A percentile compares a stretch with the other conserved stretches of the same genome.
Conservation (phyloP, 768 basidiomycete species). For the Mycena venus region DNA sequence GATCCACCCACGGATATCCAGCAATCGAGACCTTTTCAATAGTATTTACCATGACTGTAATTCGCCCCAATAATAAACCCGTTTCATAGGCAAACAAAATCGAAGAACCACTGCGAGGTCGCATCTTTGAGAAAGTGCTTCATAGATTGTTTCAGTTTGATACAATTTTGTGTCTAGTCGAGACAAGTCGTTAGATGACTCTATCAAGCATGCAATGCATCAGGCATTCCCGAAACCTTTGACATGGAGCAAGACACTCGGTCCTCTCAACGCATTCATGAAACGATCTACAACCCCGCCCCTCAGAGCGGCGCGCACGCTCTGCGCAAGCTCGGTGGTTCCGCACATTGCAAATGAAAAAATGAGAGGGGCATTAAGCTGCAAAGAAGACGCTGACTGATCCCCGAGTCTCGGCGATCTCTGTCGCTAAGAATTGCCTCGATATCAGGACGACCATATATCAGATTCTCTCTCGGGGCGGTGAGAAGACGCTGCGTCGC, state of each 20-base stretch:
- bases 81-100: too few species aligned
- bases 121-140: too few species aligned
- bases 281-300: slow-evolving; percentile 49
- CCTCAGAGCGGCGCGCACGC: slow-evolving; percentile 53
- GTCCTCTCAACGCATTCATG: slow-evolving; percentile 54
- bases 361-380: too few species aligned
- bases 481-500: slow-evolving; percentile 32
- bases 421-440: slow-evolving; percentile 48
- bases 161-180: too few species aligned
- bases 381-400: slow-evolving; percentile 61
- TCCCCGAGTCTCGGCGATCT: slow-evolving; percentile 49
- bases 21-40: too few species aligned
- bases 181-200: too few species aligned
- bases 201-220: too few species aligned
- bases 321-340: slow-evolving; percentile 51
- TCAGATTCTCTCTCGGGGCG: slow-evolving; percentile 41
- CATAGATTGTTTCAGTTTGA: too few species aligned
- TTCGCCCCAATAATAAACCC: too few species aligned
- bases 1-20: too few species aligned
- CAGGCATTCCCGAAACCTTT: slow-evolving; percentile 52
- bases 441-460: slow-evolving; percentile 60
- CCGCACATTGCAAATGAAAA: slow-evolving; percentile 67
- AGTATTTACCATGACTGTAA: too few species aligned
- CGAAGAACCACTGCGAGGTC: too few species aligned
- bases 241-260: slow-evolving; percentile 59